Evolutionary conservation across 1,284 basidiomycete species (phyloP), one percentile per base, ranked within the genome.

Genomic region (Leccinum subfulvum): DNA sequence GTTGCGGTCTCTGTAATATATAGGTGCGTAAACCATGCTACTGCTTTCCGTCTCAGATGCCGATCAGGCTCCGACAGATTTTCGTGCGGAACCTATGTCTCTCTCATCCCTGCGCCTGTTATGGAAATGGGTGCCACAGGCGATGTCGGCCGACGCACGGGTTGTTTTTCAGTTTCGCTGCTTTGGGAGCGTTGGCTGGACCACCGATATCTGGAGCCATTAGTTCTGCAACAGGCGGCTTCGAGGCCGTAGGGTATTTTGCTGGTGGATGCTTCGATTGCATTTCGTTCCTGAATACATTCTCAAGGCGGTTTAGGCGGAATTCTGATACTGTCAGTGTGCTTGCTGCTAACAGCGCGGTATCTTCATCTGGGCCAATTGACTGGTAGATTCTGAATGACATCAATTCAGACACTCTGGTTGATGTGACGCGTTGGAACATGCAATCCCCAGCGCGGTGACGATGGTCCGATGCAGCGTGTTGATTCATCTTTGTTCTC

Each of bases 111-210:
- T 1, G 77, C 81, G 21, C 88, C 89, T 1, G 77, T 84, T 47
- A 82, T 88, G 63, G 76, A 79, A 4, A 80, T 91, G 73, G 89
- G 90, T 1, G 79, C 80, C 0, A 77, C 80, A 1, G 75, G 76
- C 21, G 86, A 89, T 66, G 79, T 88, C 7, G 88, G 89, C 33
- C 77, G 84, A 41, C 80, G 86, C 14, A 75, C 81, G 3, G 87
- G 1, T 82, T 88, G 77, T 79, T 81, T 49, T 77, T 86, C 72
- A 84, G 80, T 6, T 75, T 87, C 58, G 67, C 81, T 16, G 77
- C 82, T 0, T 57, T 82, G 35, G 81, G 82, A 6, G 76, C 80
- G 1, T 67, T 84, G 28, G 74, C 71, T 9, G 83, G 83, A 1
- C 78, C 81, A n/a, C 83, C 82, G 1, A 81, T 85, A 60, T 79